phyloP scores from a whole-genome alignment of 2,329 filamentous ascomycete genomes.

The Neonectria hederae region DNA sequence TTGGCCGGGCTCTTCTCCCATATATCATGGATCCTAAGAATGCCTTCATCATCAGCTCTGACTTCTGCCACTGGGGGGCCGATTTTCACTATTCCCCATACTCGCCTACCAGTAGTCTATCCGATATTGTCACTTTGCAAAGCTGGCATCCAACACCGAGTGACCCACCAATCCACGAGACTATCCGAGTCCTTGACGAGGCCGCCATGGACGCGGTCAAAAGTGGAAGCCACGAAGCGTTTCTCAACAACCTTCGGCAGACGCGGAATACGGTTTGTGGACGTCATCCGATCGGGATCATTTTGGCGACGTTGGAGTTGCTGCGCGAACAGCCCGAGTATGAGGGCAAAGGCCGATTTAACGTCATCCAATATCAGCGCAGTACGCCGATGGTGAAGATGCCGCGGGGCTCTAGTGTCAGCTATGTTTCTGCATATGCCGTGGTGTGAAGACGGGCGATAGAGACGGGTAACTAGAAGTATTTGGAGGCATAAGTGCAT shows the following conservation, averaged over 20 bases:
- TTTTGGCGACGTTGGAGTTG: conserved; percentile 86
- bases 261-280: conserved; percentile 96
- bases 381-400: conserved; percentile 75
- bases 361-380: conserved; percentile 86
- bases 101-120: conserved; percentile 54
- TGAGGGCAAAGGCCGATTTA: conserved; percentile 66
- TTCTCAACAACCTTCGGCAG: conserved; percentile 72
- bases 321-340: conserved; percentile 53
- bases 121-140: conserved; percentile 51
- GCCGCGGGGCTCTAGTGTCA: conserved; percentile 83
- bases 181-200: conserved; percentile 82
- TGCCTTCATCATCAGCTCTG: conserved; percentile 88
- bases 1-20: conserved; percentile 77
- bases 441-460: conserved; percentile 60
- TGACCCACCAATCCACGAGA: conserved; percentile 76
- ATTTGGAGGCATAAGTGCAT: background rate
- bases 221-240: conserved; percentile 75
- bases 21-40: conserved; percentile 81
- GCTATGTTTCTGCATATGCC: conserved; percentile 93
- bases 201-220: conserved; percentile 87
- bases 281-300: conserved; percentile 90
- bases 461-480: background rate
- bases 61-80: conserved; percentile 96
- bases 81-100: conserved; percentile 87
- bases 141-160: conserved; percentile 47